Base-by-base conservation (phyloP, 108 stramenopile genomes). In the Cyclostephanos tholiformis region DNA sequence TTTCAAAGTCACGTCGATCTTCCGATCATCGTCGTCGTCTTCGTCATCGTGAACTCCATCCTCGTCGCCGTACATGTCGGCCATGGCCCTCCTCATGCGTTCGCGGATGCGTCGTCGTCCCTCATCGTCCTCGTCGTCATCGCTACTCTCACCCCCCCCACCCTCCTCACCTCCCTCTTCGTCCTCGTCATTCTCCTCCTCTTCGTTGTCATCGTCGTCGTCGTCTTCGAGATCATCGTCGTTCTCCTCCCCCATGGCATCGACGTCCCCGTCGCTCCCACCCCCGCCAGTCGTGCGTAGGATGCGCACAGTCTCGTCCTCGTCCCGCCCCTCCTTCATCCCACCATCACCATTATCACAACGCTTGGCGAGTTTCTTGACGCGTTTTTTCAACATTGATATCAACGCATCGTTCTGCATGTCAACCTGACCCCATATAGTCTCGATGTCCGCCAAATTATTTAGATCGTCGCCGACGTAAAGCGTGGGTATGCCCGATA, bases 351-450 rank as follows among this genome's bases (percentile, higher is more conserved):
- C 82, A 17, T 64, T 63, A 17, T 23, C 29, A 7, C 62, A 41
- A 5, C 63, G 25, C 69, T 87, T 91, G 32, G 52, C 59, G 2
- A 96, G 74, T n/a, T 82, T 74, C 65, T 83, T 87, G 14, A 87
- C 74, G 0, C 78, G 52, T 51, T 88, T 91, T 50, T 72, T 86
- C 49, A 95, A 65, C 6, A 85, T 74, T 20, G 83, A 76, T 69
- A 88, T 59, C 63, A 97, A 58, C 9, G 94, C 88, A 8, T 66
- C 62, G 63, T 94, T 96, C 68, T 96, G 96, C 43, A 96, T 50
- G 67, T 98, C 95, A 14, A 98, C 82, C 81, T 98, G 93, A 13
- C 91, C 94, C 94, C 94, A 98, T 8, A 98, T 62, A 0, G 93
- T 95, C 67, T 98, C 96, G 16, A 80, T 84, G 70, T 96, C 95